Evolutionary conservation across 1,284 basidiomycete species (phyloP), one percentile per base, ranked within the genome.

Genomic region (Cerrena zonata): DNA sequence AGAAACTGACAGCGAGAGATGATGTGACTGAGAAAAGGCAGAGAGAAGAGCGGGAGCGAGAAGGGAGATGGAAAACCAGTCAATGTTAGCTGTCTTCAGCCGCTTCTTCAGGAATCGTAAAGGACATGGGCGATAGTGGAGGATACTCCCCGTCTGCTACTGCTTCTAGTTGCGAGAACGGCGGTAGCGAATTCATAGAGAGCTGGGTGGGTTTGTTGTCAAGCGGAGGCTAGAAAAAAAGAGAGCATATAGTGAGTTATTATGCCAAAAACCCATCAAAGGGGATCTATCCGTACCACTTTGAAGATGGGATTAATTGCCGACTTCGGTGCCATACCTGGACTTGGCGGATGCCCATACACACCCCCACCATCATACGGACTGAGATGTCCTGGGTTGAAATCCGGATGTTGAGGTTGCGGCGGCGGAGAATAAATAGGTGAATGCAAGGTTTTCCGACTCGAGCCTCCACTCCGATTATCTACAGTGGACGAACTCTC

Each of bases 271-370:
- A 22, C 30, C 7, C 55, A 57, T 53, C 22, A 26, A 38, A n/a
- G 30, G 27, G 22, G 45, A 19, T n/a, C 11, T 34, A 10, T n/a
- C 74, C 89, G 78, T 69, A 91, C 90, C 69, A 93, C 89, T 78
- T 89, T 84, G 76, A 93, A 94, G 69, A 92, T 92, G 36, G 90
- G 89, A 68, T 94, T 92, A 63, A 91, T 89, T 36, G 76, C 77
- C 47, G 82, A 79, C 64, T 83, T 82, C 23, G 82, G 71, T 55
- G 77, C 79, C 38, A 74, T 69, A 47, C 75, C 74, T 37, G 80
- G 76, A 61, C 76, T 78, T 57, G 79, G 69, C 2, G 76, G 73
- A 56, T 71, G 71, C 37, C 66, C 56, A 43, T 53, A 57, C 53
- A 57, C 48, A 36, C 58, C 58, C 19, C 59, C 55, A 38, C 57